These are phyloP conservation scores for Tylopilus sp. DNA, from an alignment of 1,284 basidiomycete species.

Conservation along the genomic window DNA sequence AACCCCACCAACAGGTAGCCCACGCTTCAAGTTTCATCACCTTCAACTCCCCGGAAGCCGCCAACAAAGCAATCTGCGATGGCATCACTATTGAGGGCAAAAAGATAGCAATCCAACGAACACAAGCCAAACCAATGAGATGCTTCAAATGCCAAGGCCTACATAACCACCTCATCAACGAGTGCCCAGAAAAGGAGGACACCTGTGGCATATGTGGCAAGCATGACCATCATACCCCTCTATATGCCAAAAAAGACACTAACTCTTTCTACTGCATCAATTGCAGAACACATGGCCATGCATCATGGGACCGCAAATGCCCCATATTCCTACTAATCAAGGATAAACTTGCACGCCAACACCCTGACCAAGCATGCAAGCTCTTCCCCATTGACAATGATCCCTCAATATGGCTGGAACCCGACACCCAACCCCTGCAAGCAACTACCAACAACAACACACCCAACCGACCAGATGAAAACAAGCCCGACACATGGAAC, in stretches of 20 bases:
- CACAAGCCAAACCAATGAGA: neutral
- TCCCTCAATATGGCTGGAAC: neutral
- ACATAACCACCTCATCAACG: neutral
- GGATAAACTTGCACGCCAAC: neutral
- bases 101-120: neutral
- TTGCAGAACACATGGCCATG: neutral
- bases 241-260: neutral
- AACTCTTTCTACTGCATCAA: neutral
- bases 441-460: no score
- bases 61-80: neutral
- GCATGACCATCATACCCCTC: neutral
- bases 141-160: neutral
- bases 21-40: constrained; percentile 1
- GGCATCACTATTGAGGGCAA: neutral
- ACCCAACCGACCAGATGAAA: no score
- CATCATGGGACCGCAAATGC: neutral
- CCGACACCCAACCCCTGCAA: no score
- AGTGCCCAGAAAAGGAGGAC: neutral
- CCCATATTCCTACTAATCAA: neutral
- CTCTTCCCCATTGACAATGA: neutral
- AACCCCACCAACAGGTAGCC: neutral
- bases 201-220: constrained; percentile 1
- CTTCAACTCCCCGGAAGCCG: neutral
- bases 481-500: no score
- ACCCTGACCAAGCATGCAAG: neutral